Evolutionary conservation across 2,329 filamentous ascomycete species (phyloP).

Genomic region (Balansia obtecta): DNA sequence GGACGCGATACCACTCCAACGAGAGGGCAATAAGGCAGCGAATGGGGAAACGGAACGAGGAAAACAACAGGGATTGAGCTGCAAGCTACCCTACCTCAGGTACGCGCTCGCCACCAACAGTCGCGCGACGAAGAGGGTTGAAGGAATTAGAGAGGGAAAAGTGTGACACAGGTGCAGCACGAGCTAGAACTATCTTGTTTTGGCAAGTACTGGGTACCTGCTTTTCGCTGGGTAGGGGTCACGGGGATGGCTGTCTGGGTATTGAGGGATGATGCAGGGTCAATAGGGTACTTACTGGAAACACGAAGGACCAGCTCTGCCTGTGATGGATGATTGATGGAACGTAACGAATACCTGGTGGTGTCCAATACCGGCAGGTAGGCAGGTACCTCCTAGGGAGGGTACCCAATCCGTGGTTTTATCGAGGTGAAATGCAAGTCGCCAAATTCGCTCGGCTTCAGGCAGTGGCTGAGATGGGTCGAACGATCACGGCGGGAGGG

Average conservation of each 20-base stretch:
- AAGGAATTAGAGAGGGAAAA: background rate
- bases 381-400: background rate
- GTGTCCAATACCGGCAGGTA: background rate
- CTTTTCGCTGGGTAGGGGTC: background rate
- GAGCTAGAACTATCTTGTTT: background rate
- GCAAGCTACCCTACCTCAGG: slow-evolving; percentile 9
- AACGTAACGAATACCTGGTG: too few species aligned
- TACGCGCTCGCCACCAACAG: background rate
- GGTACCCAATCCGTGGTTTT: background rate
- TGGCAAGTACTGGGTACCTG: background rate
- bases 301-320: background rate
- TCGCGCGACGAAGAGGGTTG: background rate
- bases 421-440: background rate
- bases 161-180: background rate
- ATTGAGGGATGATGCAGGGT: background rate
- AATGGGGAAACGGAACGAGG: slow-evolving; percentile 10
- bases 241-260: background rate
- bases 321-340: background rate
- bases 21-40: slow-evolving; percentile 8
- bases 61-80: slow-evolving; percentile 7
- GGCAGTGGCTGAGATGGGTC: background rate
- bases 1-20: slow-evolving; percentile 10
- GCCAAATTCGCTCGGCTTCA: background rate
- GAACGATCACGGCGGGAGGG: background rate
- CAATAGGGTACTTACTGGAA: background rate